A percentile compares a stretch with the other conserved stretches of the same genome.
Evolutionary conservation across 1,284 basidiomycete species (phyloP).

Genomic region (Entoloma clypeatum): DNA sequence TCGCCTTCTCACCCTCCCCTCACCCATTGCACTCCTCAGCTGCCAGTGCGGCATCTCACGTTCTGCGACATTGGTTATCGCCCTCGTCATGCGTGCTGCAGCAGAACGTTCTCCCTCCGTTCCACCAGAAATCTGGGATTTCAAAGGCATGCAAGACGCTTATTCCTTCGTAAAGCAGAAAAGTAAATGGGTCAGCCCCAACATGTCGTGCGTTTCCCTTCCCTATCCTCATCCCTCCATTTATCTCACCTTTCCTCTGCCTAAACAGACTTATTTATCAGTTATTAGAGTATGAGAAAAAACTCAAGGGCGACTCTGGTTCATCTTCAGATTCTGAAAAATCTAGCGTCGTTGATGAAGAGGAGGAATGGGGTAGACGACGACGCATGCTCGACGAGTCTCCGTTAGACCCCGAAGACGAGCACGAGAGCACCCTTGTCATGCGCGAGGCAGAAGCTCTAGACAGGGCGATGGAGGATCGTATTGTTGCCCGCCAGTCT

Average conservation of each 20-base stretch:
- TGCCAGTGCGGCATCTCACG: constrained; percentile 97
- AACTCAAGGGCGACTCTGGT: constrained; percentile 51
- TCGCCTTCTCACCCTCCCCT: constrained; percentile 17
- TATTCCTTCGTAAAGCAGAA: constrained; percentile 90
- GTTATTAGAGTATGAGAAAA: constrained; percentile 89
- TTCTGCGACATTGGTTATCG: constrained; percentile 90
- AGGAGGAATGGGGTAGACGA: constrained; percentile 79
- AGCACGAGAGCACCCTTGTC: constrained; percentile 52
- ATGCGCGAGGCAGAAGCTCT: constrained; percentile 72
- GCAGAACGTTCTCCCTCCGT: constrained; percentile 64
- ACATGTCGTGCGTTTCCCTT: constrained; percentile 80
- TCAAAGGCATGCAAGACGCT: constrained; percentile 89
- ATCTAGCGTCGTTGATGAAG: constrained; percentile 49
- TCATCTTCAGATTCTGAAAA: constrained; percentile 51
- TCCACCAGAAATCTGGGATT: constrained; percentile 71
- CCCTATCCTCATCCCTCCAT: constrained; percentile 11
- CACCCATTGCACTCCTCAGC: constrained; percentile 39
- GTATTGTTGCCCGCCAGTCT: constrained; percentile 66
- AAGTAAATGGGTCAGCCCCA: constrained; percentile 87
- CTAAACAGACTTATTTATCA: constrained; percentile 86
- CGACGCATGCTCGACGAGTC: constrained; percentile 63
- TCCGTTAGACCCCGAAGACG: constrained; percentile 45
- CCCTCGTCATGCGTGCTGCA: constrained; percentile 93
- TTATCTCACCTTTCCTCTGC: constrained; percentile 12
- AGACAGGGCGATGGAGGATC: constrained; percentile 81